These are phyloP conservation scores for Diaporthe ampelina DNA, from an alignment of 2,329 filamentous ascomycete genomes.

Conservation along the genomic window DNA sequence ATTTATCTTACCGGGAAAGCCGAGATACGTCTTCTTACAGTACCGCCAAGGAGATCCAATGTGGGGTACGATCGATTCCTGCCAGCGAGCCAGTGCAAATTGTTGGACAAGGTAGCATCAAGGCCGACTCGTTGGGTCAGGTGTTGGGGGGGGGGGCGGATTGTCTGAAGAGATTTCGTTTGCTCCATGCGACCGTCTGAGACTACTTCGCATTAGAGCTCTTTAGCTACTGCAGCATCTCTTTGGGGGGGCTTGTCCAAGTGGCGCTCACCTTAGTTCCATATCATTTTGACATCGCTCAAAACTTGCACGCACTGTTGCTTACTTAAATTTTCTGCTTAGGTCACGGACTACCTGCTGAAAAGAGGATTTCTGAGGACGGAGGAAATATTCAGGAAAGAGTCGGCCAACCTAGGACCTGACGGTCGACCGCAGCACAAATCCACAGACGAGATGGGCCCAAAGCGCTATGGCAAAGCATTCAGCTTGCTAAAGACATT, in stretches of 20 bases:
- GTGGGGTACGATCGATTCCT: background rate
- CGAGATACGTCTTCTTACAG: background rate
- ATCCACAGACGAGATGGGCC: constrained; percentile 77
- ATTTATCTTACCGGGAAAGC: background rate
- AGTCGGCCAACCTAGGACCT: constrained; percentile 86
- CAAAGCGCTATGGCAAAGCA: constrained; percentile 82
- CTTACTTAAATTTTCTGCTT: constrained; percentile 1
- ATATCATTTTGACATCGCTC: background rate
- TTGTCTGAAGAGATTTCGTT: background rate
- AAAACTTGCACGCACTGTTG: background rate
- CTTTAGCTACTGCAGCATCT: background rate
- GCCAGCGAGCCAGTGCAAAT: background rate
- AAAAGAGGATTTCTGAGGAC: constrained; percentile 96
- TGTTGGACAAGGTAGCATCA: background rate
- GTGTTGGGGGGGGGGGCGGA: background rate
- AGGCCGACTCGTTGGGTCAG: background rate
- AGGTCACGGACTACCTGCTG: constrained; percentile 92
- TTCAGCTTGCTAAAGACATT: constrained; percentile 83
- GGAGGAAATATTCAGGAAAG: constrained; percentile 91
- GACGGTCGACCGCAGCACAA: constrained; percentile 82
- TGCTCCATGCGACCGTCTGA: too few species aligned
- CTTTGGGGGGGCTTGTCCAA: background rate
- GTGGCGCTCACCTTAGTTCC: background rate
- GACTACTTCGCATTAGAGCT: background rate
- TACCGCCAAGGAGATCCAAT: background rate